phyloP scores from a whole-genome alignment of 2,329 filamentous ascomycete genomes.

The Phialocephala sp. region DNA sequence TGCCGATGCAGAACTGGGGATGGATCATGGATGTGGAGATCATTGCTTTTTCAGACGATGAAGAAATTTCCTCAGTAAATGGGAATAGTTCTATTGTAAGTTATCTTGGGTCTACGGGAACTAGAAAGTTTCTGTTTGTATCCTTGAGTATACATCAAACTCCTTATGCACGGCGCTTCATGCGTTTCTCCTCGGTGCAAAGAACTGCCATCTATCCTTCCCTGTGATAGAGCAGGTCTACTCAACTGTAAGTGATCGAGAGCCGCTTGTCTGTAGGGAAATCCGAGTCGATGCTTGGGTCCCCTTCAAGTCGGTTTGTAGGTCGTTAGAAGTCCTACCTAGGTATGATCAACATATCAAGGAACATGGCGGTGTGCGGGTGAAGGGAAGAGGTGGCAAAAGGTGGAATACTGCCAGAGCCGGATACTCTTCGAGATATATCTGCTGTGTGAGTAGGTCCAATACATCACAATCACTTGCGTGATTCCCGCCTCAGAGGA shows the following conservation, averaged over 20 bases:
- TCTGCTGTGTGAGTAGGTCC: too few relatives aligned
- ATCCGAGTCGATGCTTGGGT: neutral
- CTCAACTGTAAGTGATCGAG: neutral
- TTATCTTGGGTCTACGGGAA: neutral
- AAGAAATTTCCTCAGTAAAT: neutral
- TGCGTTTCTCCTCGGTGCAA: neutral
- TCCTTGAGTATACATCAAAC: neutral
- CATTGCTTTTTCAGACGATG: neutral
- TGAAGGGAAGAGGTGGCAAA: neutral
- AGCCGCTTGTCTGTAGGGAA: neutral
- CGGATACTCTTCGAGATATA: neutral
- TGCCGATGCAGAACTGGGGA: neutral
- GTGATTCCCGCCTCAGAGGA: too few relatives aligned
- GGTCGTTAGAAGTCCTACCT: neutral
- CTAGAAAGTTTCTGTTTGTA: neutral
- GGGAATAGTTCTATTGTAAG: neutral
- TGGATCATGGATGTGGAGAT: neutral
- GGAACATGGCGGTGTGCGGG: neutral
- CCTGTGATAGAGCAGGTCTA: neutral
- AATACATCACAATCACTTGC: too few relatives aligned
- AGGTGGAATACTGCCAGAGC: neutral
- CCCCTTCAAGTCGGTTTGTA: neutral
- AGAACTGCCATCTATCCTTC: neutral
- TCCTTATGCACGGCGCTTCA: neutral
- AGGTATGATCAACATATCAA: slow-evolving; percentile 2